Conservation (phyloP, 805 yeast genomes). For the Ogataea dorogensis region DNA sequence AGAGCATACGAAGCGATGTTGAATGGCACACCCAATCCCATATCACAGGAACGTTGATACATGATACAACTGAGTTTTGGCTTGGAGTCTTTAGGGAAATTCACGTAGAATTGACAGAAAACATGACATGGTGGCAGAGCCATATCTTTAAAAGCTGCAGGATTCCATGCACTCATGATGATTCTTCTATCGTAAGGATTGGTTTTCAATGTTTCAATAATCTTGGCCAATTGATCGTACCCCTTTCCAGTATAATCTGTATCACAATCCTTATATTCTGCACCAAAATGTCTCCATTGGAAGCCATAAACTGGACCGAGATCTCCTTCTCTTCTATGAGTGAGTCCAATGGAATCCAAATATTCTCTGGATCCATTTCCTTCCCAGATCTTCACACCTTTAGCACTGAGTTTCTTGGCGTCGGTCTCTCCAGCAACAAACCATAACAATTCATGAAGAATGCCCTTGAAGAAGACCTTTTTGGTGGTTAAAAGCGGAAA, state of each 20-base stretch:
- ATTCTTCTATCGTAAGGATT: constrained; percentile 95
- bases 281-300: constrained; percentile 99
- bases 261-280: constrained; percentile 82
- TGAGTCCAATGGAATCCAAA: constrained; percentile 78
- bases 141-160: constrained; percentile 90
- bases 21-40: constrained; percentile 99
- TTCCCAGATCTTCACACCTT: constrained; percentile 98
- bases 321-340: constrained; percentile 85
- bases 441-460: constrained; percentile 90
- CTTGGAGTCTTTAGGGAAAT: constrained; percentile 58
- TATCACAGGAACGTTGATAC: constrained; percentile 97
- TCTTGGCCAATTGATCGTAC: constrained; percentile 80
- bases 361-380: constrained; percentile 96
- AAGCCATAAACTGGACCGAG: constrained; percentile 98
- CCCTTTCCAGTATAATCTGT: constrained; percentile 87
- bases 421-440: constrained; percentile 88
- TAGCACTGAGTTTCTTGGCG: constrained; percentile 70
- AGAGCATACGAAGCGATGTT: constrained; percentile 96
- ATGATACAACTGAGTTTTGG: constrained; percentile 82
- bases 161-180: constrained; percentile 97
- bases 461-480: constrained; percentile 84
- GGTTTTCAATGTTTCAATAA: constrained; percentile 74
- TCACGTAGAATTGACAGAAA: constrained; percentile 91
- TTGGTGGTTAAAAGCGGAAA: constrained; percentile 94
- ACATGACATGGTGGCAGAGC: constrained; percentile 99